Percentiles rank a stretch among this genome's conserved stretches.
Conservation (phyloP, 495 filamentous ascomycete genomes). For the Daldinia childiae region DNA sequence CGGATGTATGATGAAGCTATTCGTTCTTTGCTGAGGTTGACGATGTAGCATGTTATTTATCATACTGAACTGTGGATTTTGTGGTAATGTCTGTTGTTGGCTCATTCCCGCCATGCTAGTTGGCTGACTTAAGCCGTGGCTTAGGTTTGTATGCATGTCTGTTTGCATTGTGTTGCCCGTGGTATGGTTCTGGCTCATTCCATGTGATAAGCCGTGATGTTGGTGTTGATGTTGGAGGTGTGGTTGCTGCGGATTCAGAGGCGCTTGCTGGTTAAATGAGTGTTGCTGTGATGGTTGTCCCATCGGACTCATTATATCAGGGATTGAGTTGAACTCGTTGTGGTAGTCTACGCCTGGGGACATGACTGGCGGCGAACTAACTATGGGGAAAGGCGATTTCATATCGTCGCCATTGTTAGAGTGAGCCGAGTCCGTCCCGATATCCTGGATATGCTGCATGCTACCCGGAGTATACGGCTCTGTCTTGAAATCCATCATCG, state of each 20-base stretch:
- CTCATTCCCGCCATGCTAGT: conserved; percentile 36
- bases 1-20: conserved; percentile 53
- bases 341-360: conserved; percentile 56
- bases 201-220: conserved; percentile 48
- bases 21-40: conserved; percentile 51
- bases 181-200: conserved; percentile 49
- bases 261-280: conserved; percentile 42
- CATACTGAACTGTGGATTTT: conserved; percentile 38
- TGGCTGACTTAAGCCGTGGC: conserved; percentile 38
- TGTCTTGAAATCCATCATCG: conserved; percentile 48
- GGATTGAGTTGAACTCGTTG: conserved; percentile 53
- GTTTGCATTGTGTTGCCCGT: conserved; percentile 48
- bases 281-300: conserved; percentile 49
- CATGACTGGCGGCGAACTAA: conserved; percentile 56
- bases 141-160: conserved; percentile 46
- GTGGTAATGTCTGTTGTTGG: conserved; percentile 36
- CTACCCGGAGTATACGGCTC: conserved; percentile 45
- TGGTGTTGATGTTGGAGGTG: conserved; percentile 48
- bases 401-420: conserved; percentile 53
- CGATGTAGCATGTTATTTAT: conserved; percentile 52
- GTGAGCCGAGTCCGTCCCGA: conserved; percentile 51
- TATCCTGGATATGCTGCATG: conserved; percentile 54
- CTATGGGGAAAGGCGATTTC: conserved; percentile 55
- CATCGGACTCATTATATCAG: conserved; percentile 60
- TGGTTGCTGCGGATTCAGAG: conserved; percentile 49